These are phyloP conservation scores for Taxillus chinensis DNA, from an alignment of 164 flowering plant genomes.

Conservation along the genomic window DNA sequence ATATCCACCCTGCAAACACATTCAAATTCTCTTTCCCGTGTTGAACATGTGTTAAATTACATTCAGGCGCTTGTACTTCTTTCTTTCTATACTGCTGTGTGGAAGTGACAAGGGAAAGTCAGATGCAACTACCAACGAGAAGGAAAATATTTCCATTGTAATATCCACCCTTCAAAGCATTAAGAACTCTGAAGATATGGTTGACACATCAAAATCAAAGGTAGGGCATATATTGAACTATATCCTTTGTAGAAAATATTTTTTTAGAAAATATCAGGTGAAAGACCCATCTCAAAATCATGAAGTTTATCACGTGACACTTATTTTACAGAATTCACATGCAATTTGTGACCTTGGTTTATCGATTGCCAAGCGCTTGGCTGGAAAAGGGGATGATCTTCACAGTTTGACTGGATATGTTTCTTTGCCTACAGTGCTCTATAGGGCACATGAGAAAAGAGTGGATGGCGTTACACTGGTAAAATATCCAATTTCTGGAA, in stretches of 20 bases:
- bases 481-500: conserved; percentile 5
- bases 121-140: conserved; percentile 34
- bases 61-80: conserved; percentile 57
- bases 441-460: conserved; percentile 42
- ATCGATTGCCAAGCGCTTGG: conserved; percentile 53
- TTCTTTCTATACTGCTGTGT: conserved; percentile 54
- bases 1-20: no score
- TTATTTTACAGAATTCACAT: conserved; percentile 56
- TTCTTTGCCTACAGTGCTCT: conserved; percentile 52
- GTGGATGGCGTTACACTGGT: conserved; percentile 37
- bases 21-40: no score
- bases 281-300: no score
- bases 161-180: conserved; percentile 54
- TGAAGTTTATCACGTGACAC: no score
- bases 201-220: conserved; percentile 61
- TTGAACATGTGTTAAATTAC: no score
- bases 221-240: conserved; percentile 17
- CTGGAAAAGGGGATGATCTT: conserved; percentile 33
- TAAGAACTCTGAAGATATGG: conserved; percentile 58
- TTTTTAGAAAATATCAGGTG: no score
- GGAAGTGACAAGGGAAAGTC: conserved; percentile 62
- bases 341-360: conserved; percentile 85
- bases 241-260: no score
- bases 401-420: conserved; percentile 22
- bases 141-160: conserved; percentile 36